phyloP scores from a whole-genome alignment of 2,329 filamentous ascomycete species.

The Aureobasidium namibiae region DNA sequence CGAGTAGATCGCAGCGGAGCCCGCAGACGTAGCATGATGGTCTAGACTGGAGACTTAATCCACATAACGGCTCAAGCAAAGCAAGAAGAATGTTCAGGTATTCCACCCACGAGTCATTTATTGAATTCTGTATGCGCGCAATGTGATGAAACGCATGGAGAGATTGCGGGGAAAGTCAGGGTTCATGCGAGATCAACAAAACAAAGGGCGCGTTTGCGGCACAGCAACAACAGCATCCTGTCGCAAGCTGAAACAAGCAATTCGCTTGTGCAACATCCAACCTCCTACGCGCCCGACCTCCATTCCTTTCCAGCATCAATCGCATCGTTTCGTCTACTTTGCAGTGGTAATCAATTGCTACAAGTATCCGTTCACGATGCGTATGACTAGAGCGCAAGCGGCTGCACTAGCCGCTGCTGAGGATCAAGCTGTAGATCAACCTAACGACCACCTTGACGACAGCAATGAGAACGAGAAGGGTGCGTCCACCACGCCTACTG shows the following conservation, averaged over 20 bases:
- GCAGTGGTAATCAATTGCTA: background rate
- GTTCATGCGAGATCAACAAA: no score
- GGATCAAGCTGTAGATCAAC: background rate
- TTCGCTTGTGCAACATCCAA: background rate
- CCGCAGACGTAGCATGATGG: slow-evolving; percentile 27
- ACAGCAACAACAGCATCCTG: background rate
- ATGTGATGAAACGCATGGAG: no score
- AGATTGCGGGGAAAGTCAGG: no score
- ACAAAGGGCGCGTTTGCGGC: no score
- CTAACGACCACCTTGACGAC: background rate
- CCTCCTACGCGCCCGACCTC: background rate
- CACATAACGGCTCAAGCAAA: no score
- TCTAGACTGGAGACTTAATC: slow-evolving; percentile 13
- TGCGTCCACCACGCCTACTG: background rate
- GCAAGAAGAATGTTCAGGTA: no score
- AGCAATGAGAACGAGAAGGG: background rate
- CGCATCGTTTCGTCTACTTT: background rate
- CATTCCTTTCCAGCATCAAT: background rate
- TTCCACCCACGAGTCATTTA: background rate
- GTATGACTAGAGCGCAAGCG: slow-evolving; percentile 36
- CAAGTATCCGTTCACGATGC: slow-evolving; percentile 21
- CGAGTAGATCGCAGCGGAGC: slow-evolving; percentile 18
- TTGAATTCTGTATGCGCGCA: no score
- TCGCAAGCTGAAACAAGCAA: background rate
- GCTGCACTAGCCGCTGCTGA: slow-evolving; percentile 27